Base-by-base conservation (phyloP, 306 rosid genomes). In the Begonia masoniana region DNA sequence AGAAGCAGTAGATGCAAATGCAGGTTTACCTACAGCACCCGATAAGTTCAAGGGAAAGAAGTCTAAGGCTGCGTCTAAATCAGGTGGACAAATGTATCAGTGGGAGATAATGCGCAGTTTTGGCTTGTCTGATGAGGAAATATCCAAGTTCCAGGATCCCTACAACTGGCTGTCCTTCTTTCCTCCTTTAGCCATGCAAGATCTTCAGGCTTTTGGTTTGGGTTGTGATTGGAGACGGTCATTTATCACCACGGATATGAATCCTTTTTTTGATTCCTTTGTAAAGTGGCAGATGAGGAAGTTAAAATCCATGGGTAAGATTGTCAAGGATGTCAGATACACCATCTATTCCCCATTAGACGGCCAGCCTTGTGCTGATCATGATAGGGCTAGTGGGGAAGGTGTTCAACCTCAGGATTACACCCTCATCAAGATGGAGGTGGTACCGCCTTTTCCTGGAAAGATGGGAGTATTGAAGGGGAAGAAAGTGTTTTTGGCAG, bases 281-380 rank as follows among this genome's bases (percentile, higher is more conserved):
- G 89, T 89, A 13, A 81, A 60, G 76, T 89, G 97, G 97, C 97
- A 89, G 60, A 70, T 89, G 94, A 83, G 97, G 68, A 89, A 89
- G 70, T 58, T 89, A 73, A 89, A 80, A 68, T 72, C 85, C 1
- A 41, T 74, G 74, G 97, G 95, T 13, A 89, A 89, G 66, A 72
- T 89, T 71, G 97, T 89, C 59, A 85, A 89, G 71, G 97, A 89
- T 57, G 82, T 89, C 10, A 86, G 97, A 63, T 89, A 89, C 47
- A 63, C 95, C 0, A 73, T 85, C n/a, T 89, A 65, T 70, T 85
- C 97, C 7, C 94, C 94, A 2, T 60, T 85, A 66, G 97, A 89
- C 77, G 95, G 94, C 56, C 97, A 89, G 46, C 97, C 97, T 0
- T 89, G 97, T 69, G 97, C 97, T 0, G 97, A 89, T 78, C 97